phyloP scores from a whole-genome alignment of 768 basidiomycete species.

The Zangia roseola region DNA sequence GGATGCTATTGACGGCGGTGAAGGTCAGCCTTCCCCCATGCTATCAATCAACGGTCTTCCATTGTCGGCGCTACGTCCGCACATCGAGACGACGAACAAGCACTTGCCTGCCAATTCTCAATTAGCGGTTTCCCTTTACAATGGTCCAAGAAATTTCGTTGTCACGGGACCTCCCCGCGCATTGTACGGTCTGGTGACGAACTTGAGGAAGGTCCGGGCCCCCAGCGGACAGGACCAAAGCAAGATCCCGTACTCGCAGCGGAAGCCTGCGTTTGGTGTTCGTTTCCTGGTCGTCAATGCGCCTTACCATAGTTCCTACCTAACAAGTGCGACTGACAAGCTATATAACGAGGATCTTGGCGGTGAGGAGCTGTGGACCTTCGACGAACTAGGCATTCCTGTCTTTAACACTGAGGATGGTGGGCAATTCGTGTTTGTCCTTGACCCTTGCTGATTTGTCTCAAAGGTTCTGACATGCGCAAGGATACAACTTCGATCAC shows the following conservation, averaged over 20 bases:
- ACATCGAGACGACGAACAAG: slow-evolving; percentile 84
- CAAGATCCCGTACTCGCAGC: slow-evolving; percentile 91
- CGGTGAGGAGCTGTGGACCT: slow-evolving; percentile 75
- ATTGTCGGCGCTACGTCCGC: slow-evolving; percentile 72
- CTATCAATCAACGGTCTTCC: slow-evolving; percentile 82
- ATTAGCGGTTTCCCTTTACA: slow-evolving; percentile 85
- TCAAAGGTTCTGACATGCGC: slow-evolving; percentile 81
- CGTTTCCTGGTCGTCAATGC: slow-evolving; percentile 96
- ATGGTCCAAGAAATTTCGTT: slow-evolving; percentile 88
- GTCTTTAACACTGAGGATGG: slow-evolving; percentile 95
- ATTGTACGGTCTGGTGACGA: slow-evolving; percentile 92
- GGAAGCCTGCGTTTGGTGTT: slow-evolving; percentile 89
- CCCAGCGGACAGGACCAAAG: slow-evolving; percentile 87
- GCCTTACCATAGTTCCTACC: slow-evolving; percentile 92
- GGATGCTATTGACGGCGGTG: slow-evolving; percentile 88
- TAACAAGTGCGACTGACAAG: slow-evolving; percentile 71
- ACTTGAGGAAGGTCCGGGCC: slow-evolving; percentile 86
- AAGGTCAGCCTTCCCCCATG: slow-evolving; percentile 94
- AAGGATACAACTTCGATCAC: slow-evolving; percentile 68
- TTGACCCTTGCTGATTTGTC: slow-evolving; percentile 14
- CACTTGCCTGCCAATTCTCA: slow-evolving; percentile 78
- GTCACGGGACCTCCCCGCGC: slow-evolving; percentile 90
- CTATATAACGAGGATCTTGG: slow-evolving; percentile 72
- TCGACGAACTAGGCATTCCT: slow-evolving; percentile 70
- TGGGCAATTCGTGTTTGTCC: slow-evolving; percentile 38